Conservation (phyloP, 2,329 filamentous ascomycete genomes). For the Nannizziopsis barbatae region DNA sequence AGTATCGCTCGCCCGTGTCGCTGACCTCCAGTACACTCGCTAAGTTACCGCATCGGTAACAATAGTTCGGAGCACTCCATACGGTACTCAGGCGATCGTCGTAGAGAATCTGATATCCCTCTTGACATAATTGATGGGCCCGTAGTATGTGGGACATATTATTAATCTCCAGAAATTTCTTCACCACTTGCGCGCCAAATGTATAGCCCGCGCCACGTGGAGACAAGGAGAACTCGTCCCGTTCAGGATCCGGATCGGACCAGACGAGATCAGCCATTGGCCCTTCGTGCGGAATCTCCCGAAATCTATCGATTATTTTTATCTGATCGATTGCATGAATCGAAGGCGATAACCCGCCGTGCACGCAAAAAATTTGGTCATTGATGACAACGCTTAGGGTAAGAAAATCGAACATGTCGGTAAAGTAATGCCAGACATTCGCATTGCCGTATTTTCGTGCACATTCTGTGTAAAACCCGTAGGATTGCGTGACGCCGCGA, state of each 20-base stretch:
- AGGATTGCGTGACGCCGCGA: slow-evolving; percentile 93
- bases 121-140: slow-evolving; percentile 96
- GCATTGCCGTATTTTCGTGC: slow-evolving; percentile 96
- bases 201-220: slow-evolving; percentile 93
- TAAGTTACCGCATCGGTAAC: slow-evolving; percentile 92
- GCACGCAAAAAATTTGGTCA: slow-evolving; percentile 97
- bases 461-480: slow-evolving; percentile 98
- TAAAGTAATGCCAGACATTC: slow-evolving; percentile 99
- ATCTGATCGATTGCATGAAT: slow-evolving; percentile 99
- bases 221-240: slow-evolving; percentile 91
- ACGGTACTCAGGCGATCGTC: slow-evolving; percentile 91
- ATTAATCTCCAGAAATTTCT: slow-evolving; percentile 96
- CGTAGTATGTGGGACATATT: slow-evolving; percentile 95
- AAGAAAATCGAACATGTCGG: slow-evolving; percentile 98
- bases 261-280: slow-evolving; percentile 99
- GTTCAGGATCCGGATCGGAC: slow-evolving; percentile 95
- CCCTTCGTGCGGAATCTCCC: slow-evolving; percentile 95
- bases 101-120: slow-evolving; percentile 94
- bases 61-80: slow-evolving; percentile 96
- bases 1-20: slow-evolving; percentile 82
- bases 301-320: slow-evolving; percentile 97
- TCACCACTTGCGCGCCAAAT: slow-evolving; percentile 93
- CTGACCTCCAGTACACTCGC: slow-evolving; percentile 94
- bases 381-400: slow-evolving; percentile 96
- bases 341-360: slow-evolving; percentile 77